Evolutionary conservation across 2,329 filamentous ascomycete species (phyloP), one percentile per base, ranked within the genome.

Genomic region (Trichoderma arundinaceum): DNA sequence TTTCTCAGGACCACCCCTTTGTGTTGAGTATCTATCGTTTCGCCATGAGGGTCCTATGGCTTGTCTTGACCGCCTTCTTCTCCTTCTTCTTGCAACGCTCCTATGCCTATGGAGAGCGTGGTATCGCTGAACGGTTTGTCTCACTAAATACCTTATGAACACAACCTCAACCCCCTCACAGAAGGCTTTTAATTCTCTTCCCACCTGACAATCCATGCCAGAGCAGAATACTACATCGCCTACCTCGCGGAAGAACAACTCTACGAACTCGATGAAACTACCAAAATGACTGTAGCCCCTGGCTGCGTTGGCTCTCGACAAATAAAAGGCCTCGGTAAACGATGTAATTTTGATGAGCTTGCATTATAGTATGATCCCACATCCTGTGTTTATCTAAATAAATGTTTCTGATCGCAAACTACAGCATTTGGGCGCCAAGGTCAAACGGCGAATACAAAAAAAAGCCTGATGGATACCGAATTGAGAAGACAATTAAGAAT

Each of bases 181-280:
- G n/a, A 19, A 17, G 8, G n/a, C 43, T 44, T 44, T 44, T 13
- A 10, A 44, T 44, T 19, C 43, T 15, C 9, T 44, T 44, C 7
- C 3, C 35, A 3, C 17, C 43, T 17, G 12, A 54, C 32, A 13
- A 54, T 3, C 12, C 32, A 10, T 38, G 15, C 7, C 38, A 54
- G 51, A 19, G 17, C 17, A 7, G 32, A 17, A 35, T 54, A 35
- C 38, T 54, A 38, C 12, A 17, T 10, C 38, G 12, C 51, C 17
- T 54, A 54, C 17, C 28, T 54, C 32, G 22, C 51, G n/a, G 51
- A 54, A 54, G 51, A 54, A 54, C 8, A 38, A 19, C 32, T 54
- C 2, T 17, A 17, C 6, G 13, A 38, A 6, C 32, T 54, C 35
- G 32, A 54, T 19, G 8, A 33, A 9, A n/a, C 51, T 13, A 35